Conservation (phyloP, 2,329 filamentous ascomycete genomes). For the Colletotrichum sp. region DNA sequence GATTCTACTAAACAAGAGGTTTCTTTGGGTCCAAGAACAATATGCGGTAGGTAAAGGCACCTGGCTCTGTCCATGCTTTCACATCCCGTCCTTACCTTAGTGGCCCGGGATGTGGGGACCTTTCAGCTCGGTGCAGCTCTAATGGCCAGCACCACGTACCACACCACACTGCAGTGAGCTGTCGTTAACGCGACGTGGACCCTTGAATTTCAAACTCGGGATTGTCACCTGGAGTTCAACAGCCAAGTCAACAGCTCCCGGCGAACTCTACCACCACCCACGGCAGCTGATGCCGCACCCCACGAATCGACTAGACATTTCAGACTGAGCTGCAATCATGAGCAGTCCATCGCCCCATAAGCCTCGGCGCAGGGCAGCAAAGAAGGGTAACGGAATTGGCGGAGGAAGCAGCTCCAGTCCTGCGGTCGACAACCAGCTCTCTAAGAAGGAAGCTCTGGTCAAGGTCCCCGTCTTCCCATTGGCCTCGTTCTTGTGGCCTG, state of each 20-base stretch:
- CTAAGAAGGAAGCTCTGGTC: conserved; percentile 48
- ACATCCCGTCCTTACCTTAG: neutral
- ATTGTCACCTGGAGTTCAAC: neutral
- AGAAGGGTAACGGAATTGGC: conserved; percentile 28
- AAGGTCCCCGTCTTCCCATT: conserved; percentile 82
- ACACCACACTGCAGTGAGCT: neutral
- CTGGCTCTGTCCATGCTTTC: neutral
- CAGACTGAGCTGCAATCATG: conserved; percentile 44
- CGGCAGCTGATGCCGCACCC: neutral
- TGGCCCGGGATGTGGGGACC: conserved; percentile 14
- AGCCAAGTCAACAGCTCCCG: neutral
- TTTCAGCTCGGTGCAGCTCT: neutral
- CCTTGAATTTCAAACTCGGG: conserved; percentile 8
- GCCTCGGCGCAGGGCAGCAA: conserved; percentile 62
- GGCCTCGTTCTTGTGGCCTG: conserved; percentile 93
- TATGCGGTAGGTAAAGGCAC: neutral
- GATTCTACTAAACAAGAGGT: neutral
- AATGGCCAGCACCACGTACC: neutral
- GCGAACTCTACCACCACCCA: neutral
- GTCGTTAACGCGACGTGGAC: conserved; percentile 17
- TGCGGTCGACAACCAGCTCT: conserved; percentile 9
- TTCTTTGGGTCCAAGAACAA: neutral
- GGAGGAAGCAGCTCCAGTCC: neutral
- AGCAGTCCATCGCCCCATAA: conserved; percentile 61
- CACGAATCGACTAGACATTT: neutral